Evolutionary conservation across 352 stramenopile species (phyloP), one percentile per base, ranked within the genome.

Genomic region (Phytophthora parvispora): DNA sequence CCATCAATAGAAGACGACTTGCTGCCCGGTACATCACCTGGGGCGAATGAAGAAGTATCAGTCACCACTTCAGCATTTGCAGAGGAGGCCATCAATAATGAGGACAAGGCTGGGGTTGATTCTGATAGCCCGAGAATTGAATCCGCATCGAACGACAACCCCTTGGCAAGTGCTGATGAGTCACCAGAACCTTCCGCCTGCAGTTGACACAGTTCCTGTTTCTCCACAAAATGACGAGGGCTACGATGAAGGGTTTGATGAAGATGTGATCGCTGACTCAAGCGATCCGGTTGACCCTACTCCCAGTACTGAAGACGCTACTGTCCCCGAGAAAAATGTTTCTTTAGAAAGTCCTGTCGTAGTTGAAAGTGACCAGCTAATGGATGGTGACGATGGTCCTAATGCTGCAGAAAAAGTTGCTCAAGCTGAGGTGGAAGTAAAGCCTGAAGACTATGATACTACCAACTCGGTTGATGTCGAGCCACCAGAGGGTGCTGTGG

Each of bases 191-290:
- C 15, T 16, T 52, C 22, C 51, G n/a, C 24, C n/a, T 25, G 42
- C 27, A 1, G 12, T 34, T 42, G 40, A 38, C 12, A 25, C 27
- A 12, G 32, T 48, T 58, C 24, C 50, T 32, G 38, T 56, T 38
- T 22, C 36, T 15, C 5, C 50, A 34, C 32, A 47, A n/a, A 71
- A 49, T 8, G 68, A 78, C 20, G 53, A 72, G 12, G 7, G 50
- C 5, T 69, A 75, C 20, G 62, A 72, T 16, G 74, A 78, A 43
- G 77, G 64, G 3, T 77, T 79, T 69, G 74, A 83, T 9, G 40
- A 77, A 25, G 74, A 83, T 28, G 67, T 68, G 10, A 24, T 6
- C 34, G 22, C 42, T 52, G 34, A 60, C 47, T 24, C 28, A 5
- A 60, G 5, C 42, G 50, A 31, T 55, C 29, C 22, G 5, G 27